Evolutionary conservation across 176 grass and related monocot genomes (phyloP).

Genomic region (Alloteropsis semialata): DNA sequence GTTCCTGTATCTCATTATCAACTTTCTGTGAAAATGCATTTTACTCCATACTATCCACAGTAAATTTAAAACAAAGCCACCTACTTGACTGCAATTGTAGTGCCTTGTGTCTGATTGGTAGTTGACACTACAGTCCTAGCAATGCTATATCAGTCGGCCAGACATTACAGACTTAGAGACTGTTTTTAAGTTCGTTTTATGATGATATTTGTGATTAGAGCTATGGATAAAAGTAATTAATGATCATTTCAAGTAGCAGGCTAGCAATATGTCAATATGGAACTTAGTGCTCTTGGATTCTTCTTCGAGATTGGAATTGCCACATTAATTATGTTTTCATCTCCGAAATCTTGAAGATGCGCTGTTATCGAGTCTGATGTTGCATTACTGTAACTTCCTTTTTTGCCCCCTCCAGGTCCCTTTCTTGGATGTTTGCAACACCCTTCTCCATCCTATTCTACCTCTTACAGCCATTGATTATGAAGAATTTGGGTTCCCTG

Average conservation of each 20-base stretch:
- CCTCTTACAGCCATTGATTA: constrained; percentile 92
- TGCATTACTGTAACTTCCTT: constrained; percentile 1
- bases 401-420: constrained; percentile 60
- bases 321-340: neutral
- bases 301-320: neutral
- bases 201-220: neutral
- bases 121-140: neutral
- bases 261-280: neutral
- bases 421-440: constrained; percentile 95
- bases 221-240: neutral
- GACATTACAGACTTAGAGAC: neutral
- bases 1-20: neutral
- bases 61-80: neutral
- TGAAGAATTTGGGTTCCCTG: constrained; percentile 92
- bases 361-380: constrained; percentile 6
- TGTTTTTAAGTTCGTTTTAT: neutral
- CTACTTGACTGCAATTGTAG: neutral
- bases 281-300: neutral
- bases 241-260: neutral
- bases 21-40: neutral
- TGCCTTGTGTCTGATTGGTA: neutral
- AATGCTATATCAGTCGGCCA: neutral
- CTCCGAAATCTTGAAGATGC: neutral
- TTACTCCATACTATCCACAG: neutral
- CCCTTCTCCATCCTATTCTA: constrained; percentile 82